These are phyloP conservation scores for Sanguinoderma infundibulare DNA, from an alignment of 1,284 basidiomycete genomes.

Conservation along the genomic window DNA sequence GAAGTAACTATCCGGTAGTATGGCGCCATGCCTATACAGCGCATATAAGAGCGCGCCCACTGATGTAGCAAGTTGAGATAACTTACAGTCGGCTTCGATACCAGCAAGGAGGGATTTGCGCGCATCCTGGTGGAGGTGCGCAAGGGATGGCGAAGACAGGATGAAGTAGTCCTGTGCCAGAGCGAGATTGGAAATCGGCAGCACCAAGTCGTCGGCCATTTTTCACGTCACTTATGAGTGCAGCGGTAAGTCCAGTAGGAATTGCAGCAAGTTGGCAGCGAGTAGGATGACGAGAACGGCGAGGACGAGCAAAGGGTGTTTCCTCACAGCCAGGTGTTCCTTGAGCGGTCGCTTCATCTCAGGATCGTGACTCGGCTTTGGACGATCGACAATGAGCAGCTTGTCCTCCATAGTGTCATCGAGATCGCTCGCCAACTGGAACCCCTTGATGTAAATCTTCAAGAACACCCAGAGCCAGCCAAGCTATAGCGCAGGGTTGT, in stretches of 20 bases:
- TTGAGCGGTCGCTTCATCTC: slow-evolving; percentile 56
- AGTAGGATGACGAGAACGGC: no score
- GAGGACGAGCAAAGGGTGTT: no score
- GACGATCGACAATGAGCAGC: slow-evolving; percentile 75
- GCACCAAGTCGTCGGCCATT: slow-evolving; percentile 86
- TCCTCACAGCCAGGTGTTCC: slow-evolving; percentile 56
- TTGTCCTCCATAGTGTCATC: slow-evolving; percentile 79
- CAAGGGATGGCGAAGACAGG: slow-evolving; percentile 65
- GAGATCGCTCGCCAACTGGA: slow-evolving; percentile 77
- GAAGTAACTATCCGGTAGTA: slow-evolving; percentile 69
- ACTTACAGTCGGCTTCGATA: slow-evolving; percentile 87
- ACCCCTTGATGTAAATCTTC: slow-evolving; percentile 74
- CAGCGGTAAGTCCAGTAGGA: no score
- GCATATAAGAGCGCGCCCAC: not conserved
- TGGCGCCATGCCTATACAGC: slow-evolving; percentile 78
- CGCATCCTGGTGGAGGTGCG: slow-evolving; percentile 70
- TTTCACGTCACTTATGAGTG: no score
- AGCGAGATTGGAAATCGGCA: slow-evolving; percentile 85
- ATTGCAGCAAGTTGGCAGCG: no score
- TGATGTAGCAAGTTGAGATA: no score
- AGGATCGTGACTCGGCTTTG: slow-evolving; percentile 61
- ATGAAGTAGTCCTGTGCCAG: slow-evolving; percentile 82
- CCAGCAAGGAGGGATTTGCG: slow-evolving; percentile 73
- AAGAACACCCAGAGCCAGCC: slow-evolving; percentile 75
- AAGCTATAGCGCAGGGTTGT: slow-evolving; percentile 41